Conservation (phyloP, 1,284 basidiomycete species). For the Athelia psychrophila region DNA sequence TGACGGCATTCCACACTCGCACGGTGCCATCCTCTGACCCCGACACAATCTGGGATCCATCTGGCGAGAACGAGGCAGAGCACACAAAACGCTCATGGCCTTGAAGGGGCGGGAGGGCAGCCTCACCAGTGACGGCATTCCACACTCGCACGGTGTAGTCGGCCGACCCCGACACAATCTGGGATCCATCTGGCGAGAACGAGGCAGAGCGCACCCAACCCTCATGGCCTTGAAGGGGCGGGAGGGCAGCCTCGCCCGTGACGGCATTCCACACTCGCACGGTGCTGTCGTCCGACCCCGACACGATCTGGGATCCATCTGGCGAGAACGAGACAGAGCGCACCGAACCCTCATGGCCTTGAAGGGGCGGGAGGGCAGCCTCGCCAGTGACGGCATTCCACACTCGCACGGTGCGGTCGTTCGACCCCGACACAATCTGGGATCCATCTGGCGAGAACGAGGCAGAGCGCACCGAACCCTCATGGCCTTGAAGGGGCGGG, state of each 20-base stretch:
- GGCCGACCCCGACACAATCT: no score
- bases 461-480: background rate
- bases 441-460: constrained; percentile 8
- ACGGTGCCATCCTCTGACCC: background rate
- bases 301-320: background rate
- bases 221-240: background rate
- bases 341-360: background rate
- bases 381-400: constrained; percentile 9
- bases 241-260: background rate
- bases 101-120: no score
- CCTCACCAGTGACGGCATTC: no score
- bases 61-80: background rate
- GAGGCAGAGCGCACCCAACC: no score
- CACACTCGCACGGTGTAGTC: no score
- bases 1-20: background rate
- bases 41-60: background rate
- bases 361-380: background rate
- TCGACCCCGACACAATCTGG: constrained; percentile 10
- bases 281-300: background rate
- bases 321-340: background rate
- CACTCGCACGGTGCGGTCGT: constrained; percentile 12
- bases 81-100: background rate
- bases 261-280: background rate
- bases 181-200: no score
- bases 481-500: background rate